phyloP scores from a whole-genome alignment of 768 basidiomycete species.

The Scleroderma citrinum region DNA sequence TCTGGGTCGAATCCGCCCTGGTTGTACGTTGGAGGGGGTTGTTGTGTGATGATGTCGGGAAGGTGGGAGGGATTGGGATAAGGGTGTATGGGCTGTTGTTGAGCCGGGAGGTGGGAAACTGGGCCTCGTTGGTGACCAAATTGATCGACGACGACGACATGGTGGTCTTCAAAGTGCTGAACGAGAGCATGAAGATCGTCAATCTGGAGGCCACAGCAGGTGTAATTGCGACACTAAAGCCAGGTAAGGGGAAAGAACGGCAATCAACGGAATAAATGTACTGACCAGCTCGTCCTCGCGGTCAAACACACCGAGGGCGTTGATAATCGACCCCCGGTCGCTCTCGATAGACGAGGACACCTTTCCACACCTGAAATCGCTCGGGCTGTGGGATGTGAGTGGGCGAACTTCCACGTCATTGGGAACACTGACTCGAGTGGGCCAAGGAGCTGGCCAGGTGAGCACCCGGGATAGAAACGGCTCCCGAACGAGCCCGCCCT shows the following conservation, averaged over 20 bases:
- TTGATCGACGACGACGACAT: constrained; percentile 69
- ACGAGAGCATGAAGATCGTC: constrained; percentile 77
- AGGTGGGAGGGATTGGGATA: constrained; percentile 23
- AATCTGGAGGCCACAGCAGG: constrained; percentile 79
- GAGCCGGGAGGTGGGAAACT: constrained; percentile 29
- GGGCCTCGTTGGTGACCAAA: constrained; percentile 26
- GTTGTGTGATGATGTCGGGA: constrained; percentile 15
- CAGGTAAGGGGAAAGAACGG: neutral
- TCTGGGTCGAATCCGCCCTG: constrained; percentile 57
- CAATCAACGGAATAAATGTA: constrained; percentile 2
- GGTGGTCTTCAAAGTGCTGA: constrained; percentile 89
- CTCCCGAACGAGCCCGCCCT: constrained; percentile 60
- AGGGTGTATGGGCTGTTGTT: constrained; percentile 25
- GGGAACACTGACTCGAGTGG: constrained; percentile 55
- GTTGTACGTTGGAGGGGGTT: constrained; percentile 27
- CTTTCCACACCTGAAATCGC: constrained; percentile 42
- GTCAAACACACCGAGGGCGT: constrained; percentile 61
- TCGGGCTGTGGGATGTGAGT: constrained; percentile 26
- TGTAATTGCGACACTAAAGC: constrained; percentile 74
- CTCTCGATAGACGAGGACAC: constrained; percentile 52
- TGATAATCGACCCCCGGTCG: constrained; percentile 54
- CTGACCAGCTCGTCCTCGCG: constrained; percentile 69
- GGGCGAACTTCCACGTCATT: neutral
- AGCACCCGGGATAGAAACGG: constrained; percentile 57
- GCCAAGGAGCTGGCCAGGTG: constrained; percentile 54